Percentiles rank a stretch among this genome's conserved stretches.
Evolutionary conservation across 73 alveolate species (phyloP).

Genomic region (Paramecium sonneborni): DNA sequence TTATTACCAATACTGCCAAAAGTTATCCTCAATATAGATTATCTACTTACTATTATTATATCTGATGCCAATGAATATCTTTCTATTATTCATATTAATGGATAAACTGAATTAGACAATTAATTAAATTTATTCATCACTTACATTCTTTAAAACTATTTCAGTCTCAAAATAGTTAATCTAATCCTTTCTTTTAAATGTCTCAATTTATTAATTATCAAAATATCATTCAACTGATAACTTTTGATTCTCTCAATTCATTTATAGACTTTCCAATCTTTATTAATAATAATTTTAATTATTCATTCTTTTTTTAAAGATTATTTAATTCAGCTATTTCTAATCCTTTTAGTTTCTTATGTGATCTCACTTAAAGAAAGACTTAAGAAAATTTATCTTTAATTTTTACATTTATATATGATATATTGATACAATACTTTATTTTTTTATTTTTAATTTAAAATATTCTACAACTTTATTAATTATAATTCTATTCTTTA

Average conservation of each 20-base stretch:
- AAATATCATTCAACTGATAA: conserved; percentile 65
- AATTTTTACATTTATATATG: not conserved
- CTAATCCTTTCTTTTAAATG: conserved; percentile 87
- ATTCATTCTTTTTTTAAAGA: conserved; percentile 76
- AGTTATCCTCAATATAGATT: conserved; percentile 86
- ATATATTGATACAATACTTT: too few species aligned
- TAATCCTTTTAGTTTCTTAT: conserved; percentile 49
- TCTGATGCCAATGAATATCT: conserved; percentile 95
- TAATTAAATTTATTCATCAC: conserved; percentile 79
- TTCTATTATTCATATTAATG: conserved; percentile 90
- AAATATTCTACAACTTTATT: too few species aligned
- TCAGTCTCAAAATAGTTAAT: conserved; percentile 78
- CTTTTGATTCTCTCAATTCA: conserved; percentile 49
- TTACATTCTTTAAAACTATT: conserved; percentile 76
- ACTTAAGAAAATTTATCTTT: not conserved
- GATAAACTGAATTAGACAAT: conserved; percentile 81
- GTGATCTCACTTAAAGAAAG: not conserved
- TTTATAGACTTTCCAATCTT: conserved; percentile 66
- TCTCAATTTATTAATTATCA: conserved; percentile 71
- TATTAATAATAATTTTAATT: conserved; percentile 67
- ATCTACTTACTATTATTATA: conserved; percentile 86
- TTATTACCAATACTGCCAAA: conserved; percentile 90
- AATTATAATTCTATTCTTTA: too few species aligned
- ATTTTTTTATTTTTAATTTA: too few species aligned
- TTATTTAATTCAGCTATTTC: conserved; percentile 68